Evolutionary conservation across 148 eudicot genomes (phyloP), one percentile per base, ranked within the genome.

Genomic region (Rhododendron williamsianum): DNA sequence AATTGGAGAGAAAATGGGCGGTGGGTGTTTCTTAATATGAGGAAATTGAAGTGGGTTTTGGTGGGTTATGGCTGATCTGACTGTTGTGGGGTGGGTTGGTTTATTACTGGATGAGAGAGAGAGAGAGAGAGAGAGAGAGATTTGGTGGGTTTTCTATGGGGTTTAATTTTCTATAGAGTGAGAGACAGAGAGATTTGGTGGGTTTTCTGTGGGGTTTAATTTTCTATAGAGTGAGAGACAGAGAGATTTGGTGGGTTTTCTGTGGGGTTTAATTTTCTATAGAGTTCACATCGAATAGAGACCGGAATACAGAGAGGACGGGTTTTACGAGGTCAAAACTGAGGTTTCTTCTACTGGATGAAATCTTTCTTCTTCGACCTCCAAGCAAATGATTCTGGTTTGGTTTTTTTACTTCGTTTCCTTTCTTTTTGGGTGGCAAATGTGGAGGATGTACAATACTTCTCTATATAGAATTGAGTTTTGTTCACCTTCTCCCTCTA

Each of bases 311-410:
- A 41, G 48, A 41, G 51, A 36, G 25, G 48, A 76, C 13, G 80
- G 80, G 48, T 41, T 76, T 43, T 76, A 19, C 80, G 49, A 36
- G 49, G 51, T 76, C 51, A 76, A 76, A 74, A 43, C 80, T 76
- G 80, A 36, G 80, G 21, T 46, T 46, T 46, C 2, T 46, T 76
- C 38, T 18, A 23, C 51, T 8, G 4, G 8, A 2, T 76, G 41
- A 1, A 76, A 23, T 25, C 80, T 38, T 18, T 76, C 48, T 13
- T 36, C n/a, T 11, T 35, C 77, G 3, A 9, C 35, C 30, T 60
- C 8, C 6, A 63, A 60, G 15, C 45, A 33, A 5, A 51, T 54
- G 48, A 76, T 76, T 36, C 46, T 36, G 48, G n/a, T 76, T 41
- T 38, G 78, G 4, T 15, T 41, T 69, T 16, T 15, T 16, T 8